phyloP scores from a whole-genome alignment of 148 eudicot species.

The Euryodendron excelsum region DNA sequence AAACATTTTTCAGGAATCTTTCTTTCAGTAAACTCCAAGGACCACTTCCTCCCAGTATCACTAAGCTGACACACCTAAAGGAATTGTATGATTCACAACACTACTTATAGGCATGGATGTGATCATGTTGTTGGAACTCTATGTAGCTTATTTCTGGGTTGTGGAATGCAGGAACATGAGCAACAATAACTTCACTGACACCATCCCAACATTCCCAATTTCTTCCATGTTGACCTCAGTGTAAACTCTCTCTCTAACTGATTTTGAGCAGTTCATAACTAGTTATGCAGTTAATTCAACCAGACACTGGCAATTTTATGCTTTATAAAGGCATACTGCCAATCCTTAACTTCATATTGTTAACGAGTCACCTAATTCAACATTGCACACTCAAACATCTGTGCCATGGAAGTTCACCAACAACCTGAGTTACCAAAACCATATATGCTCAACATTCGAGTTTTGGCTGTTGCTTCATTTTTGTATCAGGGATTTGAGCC shows the following conservation, averaged over 20 bases:
- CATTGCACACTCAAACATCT: not conserved
- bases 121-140: not conserved
- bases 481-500: constrained; percentile 41
- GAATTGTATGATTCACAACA: constrained; percentile 37
- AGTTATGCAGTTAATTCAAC: too few relatives aligned
- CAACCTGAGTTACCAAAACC: not conserved
- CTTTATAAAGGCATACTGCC: not conserved
- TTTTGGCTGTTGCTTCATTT: constrained; percentile 2
- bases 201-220: constrained; percentile 38
- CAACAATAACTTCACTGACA: constrained; percentile 34
- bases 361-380: not conserved
- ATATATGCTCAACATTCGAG: not conserved
- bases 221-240: constrained; percentile 36
- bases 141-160: constrained; percentile 11
- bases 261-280: too few relatives aligned
- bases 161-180: constrained; percentile 41
- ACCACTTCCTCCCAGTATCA: constrained; percentile 37
- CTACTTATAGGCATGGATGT: not conserved
- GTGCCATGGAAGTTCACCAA: not conserved
- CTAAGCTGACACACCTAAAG: constrained; percentile 34
- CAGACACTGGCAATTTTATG: too few relatives aligned
- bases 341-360: not conserved
- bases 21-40: constrained; percentile 36
- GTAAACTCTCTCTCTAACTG: constrained; percentile 26
- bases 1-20: constrained; percentile 31